Evolutionary conservation across 768 basidiomycete species (phyloP), one percentile per base, ranked within the genome.

Genomic region (Serendipita sp.): DNA sequence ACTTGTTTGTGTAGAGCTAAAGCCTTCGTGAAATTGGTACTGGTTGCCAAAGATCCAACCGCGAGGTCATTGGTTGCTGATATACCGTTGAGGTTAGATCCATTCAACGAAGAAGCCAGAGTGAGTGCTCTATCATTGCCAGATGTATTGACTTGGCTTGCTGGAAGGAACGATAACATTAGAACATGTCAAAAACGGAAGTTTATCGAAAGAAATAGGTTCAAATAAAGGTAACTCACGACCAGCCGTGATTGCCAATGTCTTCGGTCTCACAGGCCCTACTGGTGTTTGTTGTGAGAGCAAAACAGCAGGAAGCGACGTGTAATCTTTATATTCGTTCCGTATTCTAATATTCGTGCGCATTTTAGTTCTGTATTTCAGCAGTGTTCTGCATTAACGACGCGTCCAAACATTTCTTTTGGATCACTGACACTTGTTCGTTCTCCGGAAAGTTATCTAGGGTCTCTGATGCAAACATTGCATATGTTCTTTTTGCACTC

Each of bases 1-100:
- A 87, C 89, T 36, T 93, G 93, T 76, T 97, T 97, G 76, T 95
- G 91, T 16, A 91, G 81, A 62, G 85, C 83, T 60, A 99, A 83
- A 0, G 93, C 92, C 69, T 91, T 85, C n/a, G 91, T 88, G 60
- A 99, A 82, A 62, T 80, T 81, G 46, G 76, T 72, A 0, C 80
- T 76, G 0, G 86, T 83, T 3, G 80, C 70, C 68, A 91, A 86
- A 0, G 88, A 86, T 3, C 90, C 89, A 0, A 82, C 82, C 67
- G 82, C 79, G 13, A 81, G 74, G 58, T 66, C 44, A 16, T 43
- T 58, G 15, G 66, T 64, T 3, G 77, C 75, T 2, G 88, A 87
- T 1, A 83, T 83, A 27, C 62, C 62, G 36, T 63, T 63, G 18
- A 11, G 46, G 18, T 3, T 34, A 63, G 48, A 65, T 58, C 29